phyloP scores from a whole-genome alignment of 202 grass and related monocot species.

The Dendrocalamus latiflorus region DNA sequence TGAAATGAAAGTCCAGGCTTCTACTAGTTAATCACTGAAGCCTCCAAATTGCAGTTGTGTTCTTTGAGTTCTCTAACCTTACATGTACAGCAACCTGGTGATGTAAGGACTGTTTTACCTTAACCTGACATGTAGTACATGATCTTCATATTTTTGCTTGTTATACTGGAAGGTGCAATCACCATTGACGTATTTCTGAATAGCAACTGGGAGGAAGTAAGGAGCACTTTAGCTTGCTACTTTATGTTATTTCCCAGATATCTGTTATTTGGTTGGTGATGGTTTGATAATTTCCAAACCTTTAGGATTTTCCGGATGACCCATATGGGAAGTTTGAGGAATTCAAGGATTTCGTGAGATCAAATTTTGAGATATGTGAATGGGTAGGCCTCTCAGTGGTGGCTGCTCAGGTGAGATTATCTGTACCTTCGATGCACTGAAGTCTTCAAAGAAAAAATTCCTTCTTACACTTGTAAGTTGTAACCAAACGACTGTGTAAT shows the following conservation, averaged over 20 bases:
- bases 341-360: slow-evolving; percentile 65
- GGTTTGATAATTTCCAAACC: slow-evolving; percentile 4
- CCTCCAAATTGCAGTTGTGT: neutral
- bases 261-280: slow-evolving; percentile 3
- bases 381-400: slow-evolving; percentile 76
- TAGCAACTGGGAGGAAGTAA: slow-evolving; percentile 86
- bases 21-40: neutral
- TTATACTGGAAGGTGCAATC: slow-evolving; percentile 65
- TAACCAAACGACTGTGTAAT: neutral
- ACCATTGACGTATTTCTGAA: slow-evolving; percentile 82
- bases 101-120: slow-evolving; percentile 30
- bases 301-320: slow-evolving; percentile 85
- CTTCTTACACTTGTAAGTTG: neutral
- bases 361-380: slow-evolving; percentile 87
- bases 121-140: slow-evolving; percentile 60
- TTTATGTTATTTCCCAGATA: neutral
- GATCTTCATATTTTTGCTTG: slow-evolving; percentile 54
- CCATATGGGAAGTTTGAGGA: slow-evolving; percentile 81
- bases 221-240: neutral
- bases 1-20: neutral
- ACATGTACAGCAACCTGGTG: neutral
- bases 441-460: neutral
- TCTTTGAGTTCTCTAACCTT: neutral
- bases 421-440: neutral
- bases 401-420: slow-evolving; percentile 61